phyloP scores from a whole-genome alignment of 2,329 filamentous ascomycete genomes.

The Xylogone sp. region DNA sequence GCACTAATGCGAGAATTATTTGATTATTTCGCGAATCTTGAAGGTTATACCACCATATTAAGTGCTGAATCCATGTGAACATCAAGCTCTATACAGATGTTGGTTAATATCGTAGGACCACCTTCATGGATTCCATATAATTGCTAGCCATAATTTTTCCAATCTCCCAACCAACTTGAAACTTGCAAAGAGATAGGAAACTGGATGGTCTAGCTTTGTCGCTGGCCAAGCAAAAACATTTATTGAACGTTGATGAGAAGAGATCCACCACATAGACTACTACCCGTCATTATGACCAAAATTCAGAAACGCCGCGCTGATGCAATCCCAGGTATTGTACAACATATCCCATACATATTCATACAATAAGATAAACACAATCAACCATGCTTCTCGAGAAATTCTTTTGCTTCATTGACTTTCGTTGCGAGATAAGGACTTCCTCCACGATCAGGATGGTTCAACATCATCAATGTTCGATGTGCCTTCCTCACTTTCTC shows the following conservation, averaged over 20 bases:
- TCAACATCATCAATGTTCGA: slow-evolving; percentile 91
- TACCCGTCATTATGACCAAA: neutral
- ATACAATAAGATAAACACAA: neutral
- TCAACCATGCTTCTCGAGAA: slow-evolving; percentile 70
- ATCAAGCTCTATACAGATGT: no score
- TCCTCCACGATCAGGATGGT: slow-evolving; percentile 95
- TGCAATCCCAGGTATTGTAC: neutral
- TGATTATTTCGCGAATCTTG: no score
- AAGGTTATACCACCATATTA: no score
- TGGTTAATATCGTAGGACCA: no score
- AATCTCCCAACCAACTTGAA: no score
- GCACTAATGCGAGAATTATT: no score
- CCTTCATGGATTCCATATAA: no score
- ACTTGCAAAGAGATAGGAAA: no score
- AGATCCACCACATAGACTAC: slow-evolving; percentile 1
- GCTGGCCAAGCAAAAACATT: neutral
- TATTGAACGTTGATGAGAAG: slow-evolving; percentile 1
- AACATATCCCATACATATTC: neutral
- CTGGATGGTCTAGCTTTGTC: no score
- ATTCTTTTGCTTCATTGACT: slow-evolving; percentile 97
- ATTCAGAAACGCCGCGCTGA: slow-evolving; percentile 3
- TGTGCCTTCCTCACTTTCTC: slow-evolving; percentile 96
- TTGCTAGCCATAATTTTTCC: no score
- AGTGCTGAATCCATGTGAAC: no score
- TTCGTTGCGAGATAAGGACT: slow-evolving; percentile 97